Conservation (phyloP, 2,329 filamentous ascomycete genomes). For the Pyrenophora teres region DNA sequence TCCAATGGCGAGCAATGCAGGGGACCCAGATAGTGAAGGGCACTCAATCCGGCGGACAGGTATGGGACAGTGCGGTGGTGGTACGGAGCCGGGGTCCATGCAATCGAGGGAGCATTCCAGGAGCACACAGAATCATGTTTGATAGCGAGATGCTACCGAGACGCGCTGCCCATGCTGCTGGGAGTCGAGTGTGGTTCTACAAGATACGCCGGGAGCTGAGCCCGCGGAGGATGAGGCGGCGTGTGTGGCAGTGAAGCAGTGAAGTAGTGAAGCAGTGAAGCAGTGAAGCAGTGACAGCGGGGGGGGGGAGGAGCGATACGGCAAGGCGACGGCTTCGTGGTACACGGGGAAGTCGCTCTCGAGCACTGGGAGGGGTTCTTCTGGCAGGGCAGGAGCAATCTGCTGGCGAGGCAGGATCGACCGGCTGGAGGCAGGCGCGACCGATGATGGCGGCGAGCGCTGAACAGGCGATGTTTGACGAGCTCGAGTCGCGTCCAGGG, state of each 20-base stretch:
- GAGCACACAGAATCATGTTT: slow-evolving; percentile 40
- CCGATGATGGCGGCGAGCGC: too few relatives aligned
- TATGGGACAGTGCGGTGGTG: slow-evolving; percentile 47
- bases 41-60: slow-evolving; percentile 46
- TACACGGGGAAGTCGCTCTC: slow-evolving; percentile 5
- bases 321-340: slow-evolving; percentile 29
- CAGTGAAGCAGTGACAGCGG: slow-evolving; percentile 14
- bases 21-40: slow-evolving; percentile 21
- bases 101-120: slow-evolving; percentile 44
- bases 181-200: slow-evolving; percentile 18
- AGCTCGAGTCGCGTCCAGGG: background rate
- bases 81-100: slow-evolving; percentile 45
- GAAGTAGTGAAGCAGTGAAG: background rate
- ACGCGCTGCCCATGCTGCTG: slow-evolving; percentile 44
- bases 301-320: slow-evolving; percentile 23
- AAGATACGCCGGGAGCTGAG: slow-evolving; percentile 12
- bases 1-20: slow-evolving; percentile 35
- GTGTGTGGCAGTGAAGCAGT: slow-evolving; percentile 8
- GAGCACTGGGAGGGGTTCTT: background rate
- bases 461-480: too few relatives aligned
- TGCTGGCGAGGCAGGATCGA: slow-evolving; percentile 5
- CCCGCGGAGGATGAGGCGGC: slow-evolving; percentile 1
- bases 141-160: slow-evolving; percentile 36
- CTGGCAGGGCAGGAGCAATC: slow-evolving; percentile 10
- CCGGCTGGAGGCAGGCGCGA: too few relatives aligned